Conservation (phyloP, 2,329 filamentous ascomycete species). For the Penicillium janthinellum region DNA sequence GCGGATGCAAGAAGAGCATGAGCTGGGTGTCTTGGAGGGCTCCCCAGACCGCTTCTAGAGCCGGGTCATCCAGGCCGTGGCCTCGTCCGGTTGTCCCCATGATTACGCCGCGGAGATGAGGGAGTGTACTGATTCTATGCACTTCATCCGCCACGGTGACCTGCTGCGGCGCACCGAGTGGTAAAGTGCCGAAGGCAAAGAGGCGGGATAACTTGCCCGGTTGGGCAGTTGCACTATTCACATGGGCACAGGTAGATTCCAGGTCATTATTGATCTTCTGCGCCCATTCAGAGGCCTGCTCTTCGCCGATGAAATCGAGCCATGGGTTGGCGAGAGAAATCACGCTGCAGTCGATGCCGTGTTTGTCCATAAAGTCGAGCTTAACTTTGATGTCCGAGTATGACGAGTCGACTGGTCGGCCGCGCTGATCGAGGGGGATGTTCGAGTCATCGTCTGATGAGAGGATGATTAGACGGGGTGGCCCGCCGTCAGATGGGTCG, state of each 20-base stretch:
- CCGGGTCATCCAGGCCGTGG: slow-evolving; percentile 74
- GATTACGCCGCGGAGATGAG: slow-evolving; percentile 79
- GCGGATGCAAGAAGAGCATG: slow-evolving; percentile 83
- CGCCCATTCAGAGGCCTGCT: slow-evolving; percentile 66
- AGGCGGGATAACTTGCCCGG: slow-evolving; percentile 50
- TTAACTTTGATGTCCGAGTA: slow-evolving; percentile 82
- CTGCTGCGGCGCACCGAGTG: slow-evolving; percentile 67
- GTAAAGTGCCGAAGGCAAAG: slow-evolving; percentile 81
- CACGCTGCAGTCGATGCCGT: slow-evolving; percentile 79
- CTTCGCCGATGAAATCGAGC: slow-evolving; percentile 75
- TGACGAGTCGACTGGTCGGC: slow-evolving; percentile 78
- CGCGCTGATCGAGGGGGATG: slow-evolving; percentile 54
- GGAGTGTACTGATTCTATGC: slow-evolving; percentile 60
- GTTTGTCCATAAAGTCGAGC: slow-evolving; percentile 82
- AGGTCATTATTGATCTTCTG: slow-evolving; percentile 75
- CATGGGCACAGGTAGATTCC: slow-evolving; percentile 65
- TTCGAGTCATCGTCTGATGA: slow-evolving; percentile 48
- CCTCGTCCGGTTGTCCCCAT: slow-evolving; percentile 83
- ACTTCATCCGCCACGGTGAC: slow-evolving; percentile 66
- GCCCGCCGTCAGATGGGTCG: slow-evolving; percentile 36
- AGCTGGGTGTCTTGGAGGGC: slow-evolving; percentile 66
- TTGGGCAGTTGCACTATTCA: slow-evolving; percentile 28
- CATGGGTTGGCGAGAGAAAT: slow-evolving; percentile 91
- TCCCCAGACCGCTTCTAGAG: slow-evolving; percentile 70
- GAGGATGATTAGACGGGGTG: slow-evolving; percentile 50